A percentile compares a stretch with the other conserved stretches of the same genome.
Conservation (phyloP, 2,329 filamentous ascomycete species). For the Sphaerostilbella broomeana region DNA sequence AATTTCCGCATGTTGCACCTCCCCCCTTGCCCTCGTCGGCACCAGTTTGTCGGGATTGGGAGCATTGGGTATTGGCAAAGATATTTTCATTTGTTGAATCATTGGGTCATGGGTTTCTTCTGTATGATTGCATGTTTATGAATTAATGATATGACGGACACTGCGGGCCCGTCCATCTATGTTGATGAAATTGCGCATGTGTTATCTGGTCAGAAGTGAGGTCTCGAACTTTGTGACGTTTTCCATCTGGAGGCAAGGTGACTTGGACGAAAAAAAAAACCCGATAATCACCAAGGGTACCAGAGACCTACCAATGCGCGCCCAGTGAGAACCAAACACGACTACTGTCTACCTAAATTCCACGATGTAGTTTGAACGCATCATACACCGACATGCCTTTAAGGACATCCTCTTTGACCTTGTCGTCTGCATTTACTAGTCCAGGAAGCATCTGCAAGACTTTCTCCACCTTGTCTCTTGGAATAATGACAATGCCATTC, state of each 20-base stretch:
- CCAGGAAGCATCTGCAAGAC: slow-evolving; percentile 55
- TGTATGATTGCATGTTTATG: slow-evolving; percentile 33
- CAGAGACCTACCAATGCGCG: too few relatives aligned
- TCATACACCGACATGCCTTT: slow-evolving; percentile 57
- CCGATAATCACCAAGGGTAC: too few relatives aligned
- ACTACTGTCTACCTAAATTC: slow-evolving; percentile 19
- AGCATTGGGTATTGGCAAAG: slow-evolving; percentile 10
- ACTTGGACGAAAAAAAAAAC: too few relatives aligned
- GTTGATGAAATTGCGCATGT: slow-evolving; percentile 10
- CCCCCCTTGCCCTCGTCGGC: slow-evolving; percentile 4
- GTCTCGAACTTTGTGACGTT: too few relatives aligned
- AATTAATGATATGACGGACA: slow-evolving; percentile 30
- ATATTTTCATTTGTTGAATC: slow-evolving; percentile 18
- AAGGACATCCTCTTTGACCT: slow-evolving; percentile 58
- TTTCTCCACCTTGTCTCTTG: slow-evolving; percentile 49
- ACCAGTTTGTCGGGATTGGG: slow-evolving; percentile 1
- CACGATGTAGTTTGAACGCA: slow-evolving; percentile 55
- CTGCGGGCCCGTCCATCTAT: slow-evolving; percentile 10
- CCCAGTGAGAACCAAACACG: too few relatives aligned
- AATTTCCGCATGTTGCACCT: slow-evolving; percentile 10
- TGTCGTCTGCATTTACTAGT: slow-evolving; percentile 46
- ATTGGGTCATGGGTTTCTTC: slow-evolving; percentile 18
- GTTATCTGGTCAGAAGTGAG: too few relatives aligned
- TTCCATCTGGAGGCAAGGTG: too few relatives aligned
- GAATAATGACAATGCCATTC: slow-evolving; percentile 66